Conservation (phyloP, 2,329 filamentous ascomycete genomes). For the Ophiostoma sp. region DNA sequence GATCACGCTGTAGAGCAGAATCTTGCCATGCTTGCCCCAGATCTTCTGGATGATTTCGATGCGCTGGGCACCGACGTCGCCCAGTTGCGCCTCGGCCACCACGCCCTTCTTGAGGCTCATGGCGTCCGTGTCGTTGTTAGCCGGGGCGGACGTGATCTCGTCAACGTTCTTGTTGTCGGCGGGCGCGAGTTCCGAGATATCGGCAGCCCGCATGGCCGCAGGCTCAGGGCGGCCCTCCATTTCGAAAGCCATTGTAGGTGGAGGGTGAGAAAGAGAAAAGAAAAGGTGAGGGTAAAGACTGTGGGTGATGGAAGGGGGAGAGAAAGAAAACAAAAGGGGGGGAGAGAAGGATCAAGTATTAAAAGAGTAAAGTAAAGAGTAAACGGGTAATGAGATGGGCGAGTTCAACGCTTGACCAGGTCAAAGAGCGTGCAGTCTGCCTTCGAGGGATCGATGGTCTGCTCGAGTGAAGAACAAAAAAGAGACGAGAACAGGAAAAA, state of each 20-base stretch:
- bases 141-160: constrained; percentile 10
- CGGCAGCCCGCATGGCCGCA: constrained; percentile 9
- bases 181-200: background rate
- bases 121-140: background rate
- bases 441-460: background rate
- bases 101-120: constrained; percentile 22
- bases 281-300: background rate
- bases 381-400: background rate
- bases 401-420: constrained; percentile 4
- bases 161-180: constrained; percentile 9
- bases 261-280: background rate
- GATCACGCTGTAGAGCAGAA: constrained; percentile 20
- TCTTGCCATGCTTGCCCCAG: constrained; percentile 26
- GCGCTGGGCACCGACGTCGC: constrained; percentile 22
- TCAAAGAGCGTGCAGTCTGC: constrained; percentile 9
- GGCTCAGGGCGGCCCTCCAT: constrained; percentile 11
- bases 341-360: background rate
- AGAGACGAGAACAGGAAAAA: background rate
- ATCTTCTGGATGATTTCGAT: constrained; percentile 26
- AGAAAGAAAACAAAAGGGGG: background rate
- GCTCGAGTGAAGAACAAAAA: background rate
- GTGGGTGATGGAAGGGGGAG: background rate
- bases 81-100: constrained; percentile 18
- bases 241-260: constrained; percentile 7
- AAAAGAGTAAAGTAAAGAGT: background rate